A percentile compares a stretch with the other conserved stretches of the same genome.
Conservation (phyloP, 768 basidiomycete genomes). For the Suillus lakei region DNA sequence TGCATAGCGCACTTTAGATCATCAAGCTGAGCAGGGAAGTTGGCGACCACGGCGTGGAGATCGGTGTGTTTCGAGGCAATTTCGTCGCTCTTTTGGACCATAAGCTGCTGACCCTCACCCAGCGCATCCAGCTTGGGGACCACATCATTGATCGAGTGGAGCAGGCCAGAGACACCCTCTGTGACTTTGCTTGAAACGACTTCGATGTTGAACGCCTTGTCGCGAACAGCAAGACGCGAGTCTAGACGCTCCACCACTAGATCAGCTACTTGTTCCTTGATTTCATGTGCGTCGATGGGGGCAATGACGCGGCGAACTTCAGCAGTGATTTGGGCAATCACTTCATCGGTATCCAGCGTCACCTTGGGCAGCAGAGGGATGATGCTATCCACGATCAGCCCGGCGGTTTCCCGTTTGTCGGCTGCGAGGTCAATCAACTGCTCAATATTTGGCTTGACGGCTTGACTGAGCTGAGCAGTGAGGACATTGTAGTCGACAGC, state of each 20-base stretch:
- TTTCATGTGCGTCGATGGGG: slow-evolving; percentile 82
- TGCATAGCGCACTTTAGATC: slow-evolving; percentile 50
- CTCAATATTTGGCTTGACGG: slow-evolving; percentile 87
- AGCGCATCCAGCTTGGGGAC: slow-evolving; percentile 46
- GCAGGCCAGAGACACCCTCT: slow-evolving; percentile 51
- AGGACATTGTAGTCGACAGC: slow-evolving; percentile 79
- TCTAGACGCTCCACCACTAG: slow-evolving; percentile 86
- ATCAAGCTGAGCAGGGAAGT: slow-evolving; percentile 52
- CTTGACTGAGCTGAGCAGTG: slow-evolving; percentile 76
- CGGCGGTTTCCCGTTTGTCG: slow-evolving; percentile 87
- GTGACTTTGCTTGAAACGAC: slow-evolving; percentile 57
- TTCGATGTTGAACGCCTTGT: slow-evolving; percentile 71
- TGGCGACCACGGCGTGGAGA: slow-evolving; percentile 45
- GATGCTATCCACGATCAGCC: slow-evolving; percentile 76
- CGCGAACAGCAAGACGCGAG: slow-evolving; percentile 77
- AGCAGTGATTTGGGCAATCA: slow-evolving; percentile 62
- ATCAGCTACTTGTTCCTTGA: slow-evolving; percentile 89
- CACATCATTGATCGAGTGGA: slow-evolving; percentile 48
- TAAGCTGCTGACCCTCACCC: slow-evolving; percentile 45
- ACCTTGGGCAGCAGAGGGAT: slow-evolving; percentile 63
- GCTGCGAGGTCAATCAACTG: slow-evolving; percentile 89
- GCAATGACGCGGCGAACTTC: slow-evolving; percentile 76
- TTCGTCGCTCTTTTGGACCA: slow-evolving; percentile 42
- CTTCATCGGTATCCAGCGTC: slow-evolving; percentile 54
- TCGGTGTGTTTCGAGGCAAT: slow-evolving; percentile 46